A percentile compares a stretch with the other conserved stretches of the same genome.
Evolutionary conservation across 768 basidiomycete species (phyloP).

Genomic region (Mycena venus): DNA sequence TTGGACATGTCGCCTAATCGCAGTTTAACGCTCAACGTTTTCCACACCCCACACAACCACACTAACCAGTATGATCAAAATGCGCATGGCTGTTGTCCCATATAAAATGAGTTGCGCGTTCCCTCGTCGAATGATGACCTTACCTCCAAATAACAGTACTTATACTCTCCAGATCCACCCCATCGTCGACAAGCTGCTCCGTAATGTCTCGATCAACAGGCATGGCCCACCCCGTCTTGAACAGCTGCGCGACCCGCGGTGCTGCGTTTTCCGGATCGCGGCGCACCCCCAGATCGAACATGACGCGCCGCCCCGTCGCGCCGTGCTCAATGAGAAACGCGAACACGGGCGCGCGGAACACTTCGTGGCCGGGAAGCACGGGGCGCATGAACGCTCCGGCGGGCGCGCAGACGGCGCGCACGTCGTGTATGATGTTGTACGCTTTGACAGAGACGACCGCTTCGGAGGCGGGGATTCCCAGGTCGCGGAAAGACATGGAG

Average conservation of each 20-base stretch:
- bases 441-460: constrained; percentile 31
- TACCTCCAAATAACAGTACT: constrained; percentile 40
- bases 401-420: constrained; percentile 3
- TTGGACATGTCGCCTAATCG: constrained; percentile 37
- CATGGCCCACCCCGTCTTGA: neutral
- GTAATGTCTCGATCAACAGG: constrained; percentile 26
- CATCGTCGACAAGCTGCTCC: constrained; percentile 28
- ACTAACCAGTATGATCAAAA: constrained; percentile 36
- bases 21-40: neutral
- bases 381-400: constrained; percentile 30
- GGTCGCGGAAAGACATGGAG: neutral
- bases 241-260: constrained; percentile 9
- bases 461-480: neutral
- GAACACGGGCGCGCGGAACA: constrained; percentile 22
- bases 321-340: constrained; percentile 38
- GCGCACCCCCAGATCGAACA: constrained; percentile 38
- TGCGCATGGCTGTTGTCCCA: constrained; percentile 31
- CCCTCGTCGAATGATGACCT: neutral
- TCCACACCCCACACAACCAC: neutral
- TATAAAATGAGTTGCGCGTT: neutral
- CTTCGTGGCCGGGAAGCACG: constrained; percentile 31
- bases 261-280: constrained; percentile 32
- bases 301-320: constrained; percentile 15
- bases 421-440: constrained; percentile 15
- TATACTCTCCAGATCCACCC: constrained; percentile 28